A percentile compares a stretch with the other conserved stretches of the same genome.
Evolutionary conservation across 2,329 filamentous ascomycete species (phyloP).

Genomic region (Neonectria punicea): DNA sequence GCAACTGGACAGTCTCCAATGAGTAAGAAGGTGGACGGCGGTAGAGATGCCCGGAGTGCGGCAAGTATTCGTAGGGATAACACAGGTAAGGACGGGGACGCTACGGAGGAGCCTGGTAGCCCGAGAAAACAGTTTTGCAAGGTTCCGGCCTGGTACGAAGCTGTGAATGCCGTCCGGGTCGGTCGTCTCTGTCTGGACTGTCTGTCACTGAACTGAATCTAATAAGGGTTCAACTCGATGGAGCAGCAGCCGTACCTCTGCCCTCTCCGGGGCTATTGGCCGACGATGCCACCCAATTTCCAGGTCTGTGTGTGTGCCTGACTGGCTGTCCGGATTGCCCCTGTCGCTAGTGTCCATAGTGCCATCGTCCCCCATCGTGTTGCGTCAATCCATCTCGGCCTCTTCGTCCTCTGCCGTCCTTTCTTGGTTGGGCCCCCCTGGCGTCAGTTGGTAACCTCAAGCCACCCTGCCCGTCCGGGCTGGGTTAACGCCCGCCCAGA

Average conservation of each 20-base stretch:
- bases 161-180: neutral
- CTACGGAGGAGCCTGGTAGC: neutral
- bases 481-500: constrained; percentile 27
- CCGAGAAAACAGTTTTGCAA: neutral
- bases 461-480: constrained; percentile 29
- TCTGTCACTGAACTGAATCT: neutral
- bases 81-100: neutral
- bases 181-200: neutral
- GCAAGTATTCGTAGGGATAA: neutral
- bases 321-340: constrained; percentile 15
- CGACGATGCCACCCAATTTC: constrained; percentile 26
- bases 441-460: neutral
- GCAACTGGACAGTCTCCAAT: constrained; percentile 2
- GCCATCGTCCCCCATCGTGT: constrained; percentile 8
- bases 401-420: constrained; percentile 1
- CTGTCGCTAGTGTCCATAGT: constrained; percentile 11
- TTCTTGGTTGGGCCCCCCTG: constrained; percentile 6
- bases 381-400: constrained; percentile 1
- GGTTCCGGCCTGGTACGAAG: neutral
- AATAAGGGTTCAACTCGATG: neutral
- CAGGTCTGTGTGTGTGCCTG: constrained; percentile 3
- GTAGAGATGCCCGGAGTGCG: neutral
- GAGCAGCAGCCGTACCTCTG: neutral
- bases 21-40: neutral
- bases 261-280: constrained; percentile 11